Evolutionary conservation across 2,329 filamentous ascomycete species (phyloP), one percentile per base, ranked within the genome.

Genomic region (Emmonsiellopsis sp.): DNA sequence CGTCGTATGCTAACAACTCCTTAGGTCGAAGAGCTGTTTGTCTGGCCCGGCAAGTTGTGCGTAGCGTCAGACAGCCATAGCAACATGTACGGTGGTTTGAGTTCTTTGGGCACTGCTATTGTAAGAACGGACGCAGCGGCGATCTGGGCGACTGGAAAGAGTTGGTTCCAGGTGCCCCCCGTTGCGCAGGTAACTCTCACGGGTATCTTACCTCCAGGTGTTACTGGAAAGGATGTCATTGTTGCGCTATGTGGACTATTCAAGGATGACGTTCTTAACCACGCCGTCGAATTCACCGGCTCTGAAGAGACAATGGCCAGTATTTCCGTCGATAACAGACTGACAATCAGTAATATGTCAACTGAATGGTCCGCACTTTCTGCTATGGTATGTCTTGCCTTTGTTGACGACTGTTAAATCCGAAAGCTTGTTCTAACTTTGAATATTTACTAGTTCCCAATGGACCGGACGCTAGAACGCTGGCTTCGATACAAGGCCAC

Each of bases 191-290:
- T 96, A 26, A 91, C 81, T 0, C 77, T 97, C 9, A 87, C 79
- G 0, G 91, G 90, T 6, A 70, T 81, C 0, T 73, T 95, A 6
- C 91, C 89, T 0, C 73, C 75, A 1, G 91, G 91, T 9, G 90
- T 95, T 1, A 89, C 86, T 0, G 92, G 90, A 32, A 97, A 98
- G 70, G 93, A 97, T 68, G 87, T 95, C 10, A 97, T 97, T 59
- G 81, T 96, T 30, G 88, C 89, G 0, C 78, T 97, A 1, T 94
- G 89, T 61, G 88, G 87, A 1, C 72, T 95, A 0, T 94, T 97
- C 75, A 82, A 86, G 52, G 86, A 89, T 61, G 89, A 95, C 44
- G 92, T 96, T 0, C 77, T 96, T 11, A 97, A 97, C 72, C 89
- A 95, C 65, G 83, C 83, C 5, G 84, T 97, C 56, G 92, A 97